Conservation (phyloP, 352 stramenopile species). For the Globisporangium perplexum region DNA sequence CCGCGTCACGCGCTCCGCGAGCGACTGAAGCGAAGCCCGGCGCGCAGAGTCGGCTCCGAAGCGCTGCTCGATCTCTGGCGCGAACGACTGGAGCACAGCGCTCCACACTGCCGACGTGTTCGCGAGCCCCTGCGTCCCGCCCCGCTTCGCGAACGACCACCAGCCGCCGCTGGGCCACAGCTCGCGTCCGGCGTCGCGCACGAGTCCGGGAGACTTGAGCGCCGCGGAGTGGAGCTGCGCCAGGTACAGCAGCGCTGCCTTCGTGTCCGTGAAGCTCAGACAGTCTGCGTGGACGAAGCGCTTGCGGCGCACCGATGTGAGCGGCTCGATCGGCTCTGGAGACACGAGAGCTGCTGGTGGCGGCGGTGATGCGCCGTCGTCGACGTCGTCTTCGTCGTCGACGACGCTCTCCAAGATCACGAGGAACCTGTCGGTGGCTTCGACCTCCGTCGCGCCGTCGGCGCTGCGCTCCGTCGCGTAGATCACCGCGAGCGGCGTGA, state of each 20-base stretch:
- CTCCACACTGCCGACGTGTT: slow-evolving; percentile 35
- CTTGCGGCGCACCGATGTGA: neutral
- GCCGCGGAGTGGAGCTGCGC: slow-evolving; percentile 37
- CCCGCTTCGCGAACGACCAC: slow-evolving; percentile 62
- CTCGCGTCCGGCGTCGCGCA: slow-evolving; percentile 18
- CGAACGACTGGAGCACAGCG: slow-evolving; percentile 27
- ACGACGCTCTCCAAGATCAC: slow-evolving; percentile 47
- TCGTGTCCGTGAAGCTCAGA: slow-evolving; percentile 27
- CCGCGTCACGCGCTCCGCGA: slow-evolving; percentile 41
- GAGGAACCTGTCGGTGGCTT: slow-evolving; percentile 38
- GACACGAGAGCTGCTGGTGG: neutral
- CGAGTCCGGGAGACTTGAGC: slow-evolving; percentile 17
- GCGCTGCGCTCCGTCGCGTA: slow-evolving; percentile 17
- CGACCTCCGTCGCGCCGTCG: neutral
- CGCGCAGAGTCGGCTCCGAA: neutral
- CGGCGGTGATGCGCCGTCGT: neutral
- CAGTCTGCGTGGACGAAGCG: slow-evolving; percentile 30
- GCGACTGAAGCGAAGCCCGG: slow-evolving; percentile 8
- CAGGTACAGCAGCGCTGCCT: slow-evolving; percentile 40
- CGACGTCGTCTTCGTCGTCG: neutral
- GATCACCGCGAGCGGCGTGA: slow-evolving; percentile 42
- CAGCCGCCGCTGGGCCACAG: slow-evolving; percentile 43
- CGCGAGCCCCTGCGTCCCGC: slow-evolving; percentile 26
- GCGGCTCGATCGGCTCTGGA: neutral
- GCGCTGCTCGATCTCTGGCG: slow-evolving; percentile 5